phyloP scores from a whole-genome alignment of 2,329 filamentous ascomycete species.

The Beauveria australis region DNA sequence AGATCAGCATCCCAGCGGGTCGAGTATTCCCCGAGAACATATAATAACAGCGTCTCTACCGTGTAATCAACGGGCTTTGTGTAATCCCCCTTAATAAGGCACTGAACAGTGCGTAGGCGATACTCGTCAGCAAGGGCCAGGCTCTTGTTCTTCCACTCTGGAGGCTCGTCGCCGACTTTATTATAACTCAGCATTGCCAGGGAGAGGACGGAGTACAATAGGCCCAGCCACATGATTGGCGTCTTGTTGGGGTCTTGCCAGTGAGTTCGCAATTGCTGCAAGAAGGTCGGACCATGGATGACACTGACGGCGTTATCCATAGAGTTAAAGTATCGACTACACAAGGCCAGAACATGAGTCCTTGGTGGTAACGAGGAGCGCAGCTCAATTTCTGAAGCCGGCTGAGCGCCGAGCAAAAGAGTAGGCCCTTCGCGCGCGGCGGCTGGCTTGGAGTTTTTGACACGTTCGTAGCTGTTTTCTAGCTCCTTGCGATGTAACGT shows the following conservation, averaged over 20 bases:
- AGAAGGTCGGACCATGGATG: conserved; percentile 77
- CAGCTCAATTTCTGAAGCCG: conserved; percentile 67
- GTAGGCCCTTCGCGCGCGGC: conserved; percentile 58
- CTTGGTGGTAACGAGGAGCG: conserved; percentile 73
- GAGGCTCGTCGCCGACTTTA: conserved; percentile 70
- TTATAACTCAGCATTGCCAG: conserved; percentile 73
- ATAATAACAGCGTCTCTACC: conserved; percentile 69
- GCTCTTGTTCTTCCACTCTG: conserved; percentile 63
- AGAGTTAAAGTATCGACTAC: conserved; percentile 86
- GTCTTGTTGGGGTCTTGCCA: conserved; percentile 69
- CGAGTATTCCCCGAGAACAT: conserved; percentile 68
- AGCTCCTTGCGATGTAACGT: conserved; percentile 78
- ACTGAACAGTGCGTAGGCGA: conserved; percentile 67
- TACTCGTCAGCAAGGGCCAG: conserved; percentile 56
- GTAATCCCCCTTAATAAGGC: conserved; percentile 67
- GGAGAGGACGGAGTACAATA: conserved; percentile 69
- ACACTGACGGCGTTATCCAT: conserved; percentile 63
- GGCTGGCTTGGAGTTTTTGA: conserved; percentile 59
- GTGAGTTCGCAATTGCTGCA: conserved; percentile 56
- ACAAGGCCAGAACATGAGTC: conserved; percentile 73
- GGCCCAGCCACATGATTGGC: conserved; percentile 67
- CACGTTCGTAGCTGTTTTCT: conserved; percentile 70
- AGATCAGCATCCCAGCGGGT: conserved; percentile 66
- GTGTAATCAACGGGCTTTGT: conserved; percentile 67
- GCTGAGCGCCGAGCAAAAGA: conserved; percentile 68